Percentiles rank a stretch among this genome's conserved stretches.
phyloP scores from a whole-genome alignment of 345 rosid species.

The Gossypium bickii region DNA sequence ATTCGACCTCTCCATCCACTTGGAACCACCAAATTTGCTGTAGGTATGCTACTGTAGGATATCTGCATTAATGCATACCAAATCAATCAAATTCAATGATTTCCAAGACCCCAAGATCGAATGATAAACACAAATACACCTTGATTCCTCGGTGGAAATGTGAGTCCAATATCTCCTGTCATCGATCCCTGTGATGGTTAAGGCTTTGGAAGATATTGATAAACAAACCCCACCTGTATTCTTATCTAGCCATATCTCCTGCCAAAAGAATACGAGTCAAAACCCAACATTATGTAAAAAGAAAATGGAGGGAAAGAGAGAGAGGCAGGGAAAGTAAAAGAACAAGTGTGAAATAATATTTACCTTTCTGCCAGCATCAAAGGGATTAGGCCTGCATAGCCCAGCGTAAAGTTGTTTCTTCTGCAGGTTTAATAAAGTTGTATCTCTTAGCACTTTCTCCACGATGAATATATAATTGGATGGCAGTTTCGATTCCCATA shows the following conservation, averaged over 20 bases:
- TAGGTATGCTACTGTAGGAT: slow-evolving; percentile 69
- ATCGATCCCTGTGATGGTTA: slow-evolving; percentile 71
- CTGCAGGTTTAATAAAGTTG: slow-evolving; percentile 21
- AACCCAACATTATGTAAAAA: background rate
- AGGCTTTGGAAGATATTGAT: slow-evolving; percentile 52
- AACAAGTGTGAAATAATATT: background rate
- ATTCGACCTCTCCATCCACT: slow-evolving; percentile 76
- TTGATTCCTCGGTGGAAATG: slow-evolving; percentile 31
- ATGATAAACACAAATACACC: slow-evolving; percentile 7
- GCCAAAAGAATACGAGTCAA: slow-evolving; percentile 6
- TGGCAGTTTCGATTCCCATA: slow-evolving; percentile 64
- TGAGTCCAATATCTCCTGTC: slow-evolving; percentile 62
- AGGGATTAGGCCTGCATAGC: slow-evolving; percentile 35
- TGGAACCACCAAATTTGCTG: slow-evolving; percentile 98
- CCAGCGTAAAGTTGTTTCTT: slow-evolving; percentile 48
- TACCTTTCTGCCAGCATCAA: slow-evolving; percentile 57
- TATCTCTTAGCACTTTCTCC: slow-evolving; percentile 39
- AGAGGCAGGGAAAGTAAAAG: too few species aligned
- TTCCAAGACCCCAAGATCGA: background rate
- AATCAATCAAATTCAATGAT: background rate
- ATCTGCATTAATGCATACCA: slow-evolving; percentile 31
- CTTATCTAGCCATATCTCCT: slow-evolving; percentile 70
- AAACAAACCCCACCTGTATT: slow-evolving; percentile 47
- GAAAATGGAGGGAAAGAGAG: too few species aligned
- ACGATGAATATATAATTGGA: slow-evolving; percentile 34